Base-by-base conservation (phyloP, 1,284 basidiomycete genomes). In the Marasmius oreades region DNA sequence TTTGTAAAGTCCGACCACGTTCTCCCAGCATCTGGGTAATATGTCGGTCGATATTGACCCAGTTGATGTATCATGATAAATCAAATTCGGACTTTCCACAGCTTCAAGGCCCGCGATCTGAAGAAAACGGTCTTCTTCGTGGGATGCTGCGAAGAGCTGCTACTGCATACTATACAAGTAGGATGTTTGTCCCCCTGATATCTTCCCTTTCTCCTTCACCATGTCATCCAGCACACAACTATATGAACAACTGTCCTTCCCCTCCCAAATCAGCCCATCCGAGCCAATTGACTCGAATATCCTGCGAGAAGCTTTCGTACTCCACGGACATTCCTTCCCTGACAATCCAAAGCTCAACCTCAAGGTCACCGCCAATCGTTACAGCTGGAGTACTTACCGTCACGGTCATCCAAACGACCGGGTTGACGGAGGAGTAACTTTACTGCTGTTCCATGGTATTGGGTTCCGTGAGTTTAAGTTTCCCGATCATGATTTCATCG, bases 401-500 rank as follows among this genome's bases (percentile, higher is more conserved):
- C 28, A 4, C 10, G 10, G 5, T 10, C 28, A 31, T 31, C 39
- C n/a, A 8, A n/a, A 7, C n/a, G 39, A 42, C 39, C 39, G 39
- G n/a, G 11, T 20, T 42, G 39, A 45, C 8, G 44, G 20, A 31
- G 47, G 47, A 11, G 47, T 50, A 31, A 50, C 47, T 5, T 16
- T 50, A n/a, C 26, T 50, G 4, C 28, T 50, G 12, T 50, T 50
- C 18, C 47, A 50, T n/a, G 47, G 26, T 26, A 50, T 50, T 33
- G 47, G 47, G 8, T 50, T 24, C n/a, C 47, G 47, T 50, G 14
- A 50, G 47, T 50, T n/a, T n/a, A n/a, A n/a, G n/a, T n/a, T n/a
- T 18, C n/a, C n/a, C n/a, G n/a, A n/a, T 50, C 16, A 8, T 33
- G 28, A 6, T 28, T n/a, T n/a, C 10, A 16, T 8, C n/a, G n/a